Conservation (phyloP, 169 alveolate genomes). For the Cryptosporidium andersoni region DNA sequence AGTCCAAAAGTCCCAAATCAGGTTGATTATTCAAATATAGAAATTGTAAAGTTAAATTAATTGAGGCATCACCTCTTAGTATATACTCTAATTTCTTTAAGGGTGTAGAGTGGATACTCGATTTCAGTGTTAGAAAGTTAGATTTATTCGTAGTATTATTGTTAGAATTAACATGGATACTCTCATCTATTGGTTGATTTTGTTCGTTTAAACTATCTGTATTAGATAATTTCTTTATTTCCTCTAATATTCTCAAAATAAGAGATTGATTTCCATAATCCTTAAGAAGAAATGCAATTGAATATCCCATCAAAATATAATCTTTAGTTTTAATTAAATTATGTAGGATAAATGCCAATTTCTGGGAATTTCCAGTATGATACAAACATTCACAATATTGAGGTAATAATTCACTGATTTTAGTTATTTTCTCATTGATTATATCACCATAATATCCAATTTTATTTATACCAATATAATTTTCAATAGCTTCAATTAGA, state of each 20-base stretch:
- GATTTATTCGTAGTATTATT: not conserved
- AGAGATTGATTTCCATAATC: constrained; percentile 13
- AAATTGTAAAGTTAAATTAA: constrained; percentile 84
- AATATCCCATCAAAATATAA: constrained; percentile 10
- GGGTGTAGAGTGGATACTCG: not conserved
- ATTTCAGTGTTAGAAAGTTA: not conserved
- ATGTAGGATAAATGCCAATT: not conserved
- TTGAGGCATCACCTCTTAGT: constrained; percentile 82
- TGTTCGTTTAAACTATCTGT: not conserved
- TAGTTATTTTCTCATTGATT: not conserved
- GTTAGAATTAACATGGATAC: not conserved
- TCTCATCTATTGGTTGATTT: not conserved
- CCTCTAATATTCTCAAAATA: not conserved
- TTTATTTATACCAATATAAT: too few species aligned
- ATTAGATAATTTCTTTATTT: not conserved
- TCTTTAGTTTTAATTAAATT: not conserved
- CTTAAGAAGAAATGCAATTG: constrained; percentile 11
- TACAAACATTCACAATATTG: constrained; percentile 52
- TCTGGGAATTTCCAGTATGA: constrained; percentile 4
- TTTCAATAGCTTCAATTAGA: constrained; percentile 7
- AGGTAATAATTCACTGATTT: constrained; percentile 1
- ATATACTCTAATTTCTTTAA: constrained; percentile 73
- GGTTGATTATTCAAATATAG: constrained; percentile 89
- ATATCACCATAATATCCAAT: too few species aligned
- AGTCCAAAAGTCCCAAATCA: constrained; percentile 84